Evolutionary conservation across 2,329 filamentous ascomycete species (phyloP).

Genomic region (Passalora sequoiae): DNA sequence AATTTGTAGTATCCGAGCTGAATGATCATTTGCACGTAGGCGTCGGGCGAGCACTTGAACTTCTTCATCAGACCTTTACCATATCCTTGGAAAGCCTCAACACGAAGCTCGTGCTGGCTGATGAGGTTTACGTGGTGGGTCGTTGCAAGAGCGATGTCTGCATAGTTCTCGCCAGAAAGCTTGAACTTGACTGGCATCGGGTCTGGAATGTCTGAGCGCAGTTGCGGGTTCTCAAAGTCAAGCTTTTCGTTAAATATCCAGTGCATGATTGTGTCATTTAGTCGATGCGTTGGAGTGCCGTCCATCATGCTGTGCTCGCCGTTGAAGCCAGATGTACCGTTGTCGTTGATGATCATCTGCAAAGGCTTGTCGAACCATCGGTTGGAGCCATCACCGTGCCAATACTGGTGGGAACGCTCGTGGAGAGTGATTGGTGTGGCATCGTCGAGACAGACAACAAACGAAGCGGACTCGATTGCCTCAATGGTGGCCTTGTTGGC

Average conservation of each 20-base stretch:
- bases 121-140: conserved; percentile 78
- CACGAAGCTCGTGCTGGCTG: conserved; percentile 78
- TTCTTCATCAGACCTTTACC: conserved; percentile 99
- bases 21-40: conserved; percentile 97
- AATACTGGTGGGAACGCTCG: conserved; percentile 93
- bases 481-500: conserved; percentile 73
- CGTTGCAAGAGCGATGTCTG: conserved; percentile 72
- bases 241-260: conserved; percentile 92
- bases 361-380: conserved; percentile 97
- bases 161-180: conserved; percentile 65
- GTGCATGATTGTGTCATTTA: conserved; percentile 91
- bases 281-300: conserved; percentile 90
- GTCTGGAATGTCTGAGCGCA: conserved; percentile 80
- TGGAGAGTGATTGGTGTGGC: conserved; percentile 86
- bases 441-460: conserved; percentile 89
- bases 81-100: conserved; percentile 95
- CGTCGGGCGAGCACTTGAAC: conserved; percentile 96
- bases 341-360: conserved; percentile 97
- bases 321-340: conserved; percentile 94
- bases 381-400: conserved; percentile 95
- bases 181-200: conserved; percentile 74
- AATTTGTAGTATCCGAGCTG: conserved; percentile 98
- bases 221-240: conserved; percentile 70
- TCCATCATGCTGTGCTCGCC: conserved; percentile 99
- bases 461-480: conserved; percentile 81